Conservation (phyloP, 73 alveolate genomes). For the Durusdinium trenchii region DNA sequence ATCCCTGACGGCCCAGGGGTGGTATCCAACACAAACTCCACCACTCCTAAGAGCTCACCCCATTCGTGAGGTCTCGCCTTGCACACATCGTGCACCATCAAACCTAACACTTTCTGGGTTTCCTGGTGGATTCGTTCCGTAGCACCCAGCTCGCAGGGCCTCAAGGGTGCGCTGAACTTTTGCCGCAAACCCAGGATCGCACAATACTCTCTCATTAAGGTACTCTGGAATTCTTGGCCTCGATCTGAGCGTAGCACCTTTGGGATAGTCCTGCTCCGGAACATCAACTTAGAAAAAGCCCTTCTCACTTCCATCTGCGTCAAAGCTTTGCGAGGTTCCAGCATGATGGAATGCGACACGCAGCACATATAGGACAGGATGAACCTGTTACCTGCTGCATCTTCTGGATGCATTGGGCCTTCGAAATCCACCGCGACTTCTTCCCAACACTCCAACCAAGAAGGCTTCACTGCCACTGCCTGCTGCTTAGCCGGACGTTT, state of each 20-base stretch:
- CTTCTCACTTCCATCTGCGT: neutral
- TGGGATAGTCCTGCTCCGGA: slow-evolving; percentile 29
- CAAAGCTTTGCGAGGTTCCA: neutral
- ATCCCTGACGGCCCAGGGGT: neutral
- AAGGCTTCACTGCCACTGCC: neutral
- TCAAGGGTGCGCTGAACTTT: neutral
- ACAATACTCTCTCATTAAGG: neutral
- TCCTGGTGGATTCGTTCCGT: slow-evolving; percentile 14
- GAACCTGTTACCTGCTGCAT: neutral
- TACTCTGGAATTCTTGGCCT: slow-evolving; percentile 9
- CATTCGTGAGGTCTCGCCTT: neutral
- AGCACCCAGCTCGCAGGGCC: neutral
- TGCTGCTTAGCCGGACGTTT: slow-evolving; percentile 32
- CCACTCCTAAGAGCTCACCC: slow-evolving; percentile 12
- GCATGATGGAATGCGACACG: neutral
- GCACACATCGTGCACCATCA: slow-evolving; percentile 29
- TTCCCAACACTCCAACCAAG: slow-evolving; percentile 21
- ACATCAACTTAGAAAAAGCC: neutral
- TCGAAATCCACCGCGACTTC: slow-evolving; percentile 15
- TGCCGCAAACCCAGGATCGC: neutral
- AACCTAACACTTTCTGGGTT: slow-evolving; percentile 15
- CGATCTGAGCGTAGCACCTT: neutral
- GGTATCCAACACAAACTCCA: slow-evolving; percentile 6
- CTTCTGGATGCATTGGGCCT: slow-evolving; percentile 24
- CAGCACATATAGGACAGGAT: neutral